These are phyloP conservation scores for Coemansia biformis DNA, from an alignment of 192 early-diverging fungal species.

Conservation along the genomic window DNA sequence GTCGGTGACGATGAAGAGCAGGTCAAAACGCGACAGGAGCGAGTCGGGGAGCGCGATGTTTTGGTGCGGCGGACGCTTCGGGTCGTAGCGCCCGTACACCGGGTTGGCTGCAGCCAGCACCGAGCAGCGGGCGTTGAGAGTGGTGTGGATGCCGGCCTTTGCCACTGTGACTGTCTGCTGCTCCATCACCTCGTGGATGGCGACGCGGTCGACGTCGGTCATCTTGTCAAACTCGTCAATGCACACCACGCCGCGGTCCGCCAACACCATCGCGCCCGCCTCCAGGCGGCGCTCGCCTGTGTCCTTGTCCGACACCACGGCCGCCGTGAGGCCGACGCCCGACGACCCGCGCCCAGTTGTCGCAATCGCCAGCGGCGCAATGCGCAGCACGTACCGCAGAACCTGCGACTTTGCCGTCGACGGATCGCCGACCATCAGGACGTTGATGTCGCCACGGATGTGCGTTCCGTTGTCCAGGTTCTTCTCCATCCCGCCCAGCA, in stretches of 20 bases:
- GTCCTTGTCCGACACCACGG: conserved; percentile 91
- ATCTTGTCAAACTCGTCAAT: conserved; percentile 99
- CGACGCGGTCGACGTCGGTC: conserved; percentile 93
- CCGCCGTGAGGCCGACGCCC: conserved; percentile 96
- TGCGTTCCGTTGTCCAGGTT: conserved; percentile 92
- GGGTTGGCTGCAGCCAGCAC: conserved; percentile 98
- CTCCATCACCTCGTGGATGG: conserved; percentile 99
- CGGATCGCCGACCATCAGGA: conserved; percentile 97
- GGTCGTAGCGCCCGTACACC: conserved; percentile 82
- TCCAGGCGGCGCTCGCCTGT: conserved; percentile 90
- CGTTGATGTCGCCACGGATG: conserved; percentile 95
- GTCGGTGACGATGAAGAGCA: conserved; percentile 94
- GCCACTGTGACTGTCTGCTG: conserved; percentile 98
- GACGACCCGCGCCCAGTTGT: conserved; percentile 96
- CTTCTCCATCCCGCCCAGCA: conserved; percentile 90
- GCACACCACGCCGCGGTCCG: conserved; percentile 94
- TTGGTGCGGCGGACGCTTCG: conserved; percentile 77
- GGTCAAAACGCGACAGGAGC: conserved; percentile 93
- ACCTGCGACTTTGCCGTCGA: conserved; percentile 99
- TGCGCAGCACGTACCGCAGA: conserved; percentile 89
- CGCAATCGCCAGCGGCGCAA: conserved; percentile 91
- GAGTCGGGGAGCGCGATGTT: conserved; percentile 97
- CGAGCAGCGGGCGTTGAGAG: conserved; percentile 92
- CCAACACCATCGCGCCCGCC: conserved; percentile 98
- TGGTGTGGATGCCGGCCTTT: conserved; percentile 98